phyloP scores from a whole-genome alignment of 1,284 basidiomycete species.

The Microbotryum intermedium region DNA sequence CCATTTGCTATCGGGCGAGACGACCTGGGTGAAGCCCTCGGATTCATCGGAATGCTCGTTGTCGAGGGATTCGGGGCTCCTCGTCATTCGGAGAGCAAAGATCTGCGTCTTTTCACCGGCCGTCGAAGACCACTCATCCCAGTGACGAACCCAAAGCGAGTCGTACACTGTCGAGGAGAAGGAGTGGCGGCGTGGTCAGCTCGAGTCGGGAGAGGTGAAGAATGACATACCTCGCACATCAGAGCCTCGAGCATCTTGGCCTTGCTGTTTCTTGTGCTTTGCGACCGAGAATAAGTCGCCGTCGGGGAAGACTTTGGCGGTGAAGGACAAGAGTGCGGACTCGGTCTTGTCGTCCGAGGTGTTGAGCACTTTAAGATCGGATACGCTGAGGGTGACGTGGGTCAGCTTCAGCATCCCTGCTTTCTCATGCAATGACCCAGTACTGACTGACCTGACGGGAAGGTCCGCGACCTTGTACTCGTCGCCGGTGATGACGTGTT shows the following conservation, averaged over 20 bases:
- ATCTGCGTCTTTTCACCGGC: slow-evolving; percentile 57
- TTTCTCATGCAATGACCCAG: not conserved
- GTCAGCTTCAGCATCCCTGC: not conserved
- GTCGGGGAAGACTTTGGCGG: slow-evolving; percentile 30
- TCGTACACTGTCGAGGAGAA: slow-evolving; percentile 57
- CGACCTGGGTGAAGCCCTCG: slow-evolving; percentile 32
- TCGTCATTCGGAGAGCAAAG: slow-evolving; percentile 47
- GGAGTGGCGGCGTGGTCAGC: slow-evolving; percentile 46
- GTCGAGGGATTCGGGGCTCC: not conserved
- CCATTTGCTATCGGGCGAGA: not conserved
- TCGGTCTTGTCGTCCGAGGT: not conserved
- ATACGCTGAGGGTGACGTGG: slow-evolving; percentile 12
- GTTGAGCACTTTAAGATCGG: slow-evolving; percentile 19
- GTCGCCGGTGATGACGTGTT: slow-evolving; percentile 10
- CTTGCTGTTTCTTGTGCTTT: slow-evolving; percentile 25
- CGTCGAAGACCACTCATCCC: slow-evolving; percentile 67
- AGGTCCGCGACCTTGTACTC: slow-evolving; percentile 28
- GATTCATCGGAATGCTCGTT: slow-evolving; percentile 44
- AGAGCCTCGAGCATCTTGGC: slow-evolving; percentile 28
- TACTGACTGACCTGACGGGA: slow-evolving; percentile 24
- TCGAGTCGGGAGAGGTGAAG: slow-evolving; percentile 54
- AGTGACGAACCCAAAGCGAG: slow-evolving; percentile 65
- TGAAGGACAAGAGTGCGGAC: slow-evolving; percentile 27
- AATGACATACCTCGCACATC: slow-evolving; percentile 49
- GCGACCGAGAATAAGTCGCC: slow-evolving; percentile 38